Evolutionary conservation across 208 protist genomes (phyloP).

Genomic region (Leptomonas seymouri): DNA sequence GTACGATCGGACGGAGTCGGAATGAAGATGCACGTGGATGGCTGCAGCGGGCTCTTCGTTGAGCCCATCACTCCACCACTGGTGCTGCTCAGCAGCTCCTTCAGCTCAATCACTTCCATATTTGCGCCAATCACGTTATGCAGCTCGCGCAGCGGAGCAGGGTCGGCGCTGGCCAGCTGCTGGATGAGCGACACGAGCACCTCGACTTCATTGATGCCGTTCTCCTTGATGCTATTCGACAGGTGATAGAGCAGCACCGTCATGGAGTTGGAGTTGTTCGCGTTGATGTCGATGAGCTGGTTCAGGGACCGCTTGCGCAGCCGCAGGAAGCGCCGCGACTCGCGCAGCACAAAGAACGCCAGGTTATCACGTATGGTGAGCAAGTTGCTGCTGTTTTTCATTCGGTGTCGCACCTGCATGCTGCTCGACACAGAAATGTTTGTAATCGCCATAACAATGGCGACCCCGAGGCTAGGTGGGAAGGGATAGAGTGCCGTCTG

Average conservation of each 20-base stretch:
- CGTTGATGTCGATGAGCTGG: slow-evolving; percentile 77
- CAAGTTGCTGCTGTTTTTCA: slow-evolving; percentile 83
- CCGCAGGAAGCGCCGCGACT: slow-evolving; percentile 46
- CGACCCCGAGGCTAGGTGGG: slow-evolving; percentile 59
- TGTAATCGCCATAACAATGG: slow-evolving; percentile 80
- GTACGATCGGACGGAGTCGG: slow-evolving; percentile 14
- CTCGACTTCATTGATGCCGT: slow-evolving; percentile 80
- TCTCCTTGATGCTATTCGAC: slow-evolving; percentile 43
- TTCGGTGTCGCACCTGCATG: slow-evolving; percentile 80
- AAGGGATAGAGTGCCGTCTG: slow-evolving; percentile 63
- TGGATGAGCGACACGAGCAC: slow-evolving; percentile 54
- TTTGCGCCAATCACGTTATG: slow-evolving; percentile 42
- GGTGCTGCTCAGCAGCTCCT: slow-evolving; percentile 49
- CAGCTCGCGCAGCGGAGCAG: slow-evolving; percentile 48
- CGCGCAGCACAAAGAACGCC: slow-evolving; percentile 61
- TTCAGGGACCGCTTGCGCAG: slow-evolving; percentile 48
- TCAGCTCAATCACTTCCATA: slow-evolving; percentile 35
- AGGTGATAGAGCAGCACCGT: slow-evolving; percentile 62
- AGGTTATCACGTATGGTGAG: slow-evolving; percentile 81
- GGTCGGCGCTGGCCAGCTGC: slow-evolving; percentile 44
- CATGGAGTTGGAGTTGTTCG: slow-evolving; percentile 54
- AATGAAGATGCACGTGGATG: slow-evolving; percentile 5
- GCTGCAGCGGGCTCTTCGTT: slow-evolving; percentile 4
- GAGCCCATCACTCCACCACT: not conserved
- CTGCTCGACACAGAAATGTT: slow-evolving; percentile 88